A percentile compares a stretch with the other conserved stretches of the same genome.
Evolutionary conservation across 768 basidiomycete genomes (phyloP).

Genomic region (Tricholoma bakamatsutake): DNA sequence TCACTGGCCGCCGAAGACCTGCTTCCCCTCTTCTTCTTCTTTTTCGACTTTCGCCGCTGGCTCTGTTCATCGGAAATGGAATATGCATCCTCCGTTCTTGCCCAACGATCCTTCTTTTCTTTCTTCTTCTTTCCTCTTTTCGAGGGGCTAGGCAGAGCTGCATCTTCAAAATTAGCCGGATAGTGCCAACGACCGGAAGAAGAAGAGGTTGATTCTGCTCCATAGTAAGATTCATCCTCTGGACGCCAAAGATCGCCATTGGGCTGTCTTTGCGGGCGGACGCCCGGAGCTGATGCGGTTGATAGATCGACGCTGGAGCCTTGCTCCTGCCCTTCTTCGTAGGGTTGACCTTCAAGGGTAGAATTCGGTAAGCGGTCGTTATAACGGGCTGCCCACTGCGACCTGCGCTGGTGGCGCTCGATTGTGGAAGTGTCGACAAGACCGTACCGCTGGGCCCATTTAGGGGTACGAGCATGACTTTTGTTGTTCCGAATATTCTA

Average conservation of each 20-base stretch:
- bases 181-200: conserved; percentile 73
- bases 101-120: conserved; percentile 85
- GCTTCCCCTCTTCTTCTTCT: conserved; percentile 56
- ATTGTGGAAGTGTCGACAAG: conserved; percentile 79
- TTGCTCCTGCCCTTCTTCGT: conserved; percentile 76
- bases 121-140: conserved; percentile 56
- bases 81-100: conserved; percentile 82
- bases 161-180: conserved; percentile 79
- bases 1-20: conserved; percentile 36
- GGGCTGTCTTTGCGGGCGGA: conserved; percentile 27
- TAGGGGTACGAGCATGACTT: conserved; percentile 86
- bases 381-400: conserved; percentile 84
- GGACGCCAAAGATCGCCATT: conserved; percentile 65
- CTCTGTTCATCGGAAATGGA: conserved; percentile 40
- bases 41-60: conserved; percentile 54
- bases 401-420: conserved; percentile 71
- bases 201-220: conserved; percentile 29
- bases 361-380: conserved; percentile 73
- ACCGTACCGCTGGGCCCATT: conserved; percentile 90
- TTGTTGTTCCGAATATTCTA: conserved; percentile 97
- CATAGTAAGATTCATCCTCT: conserved; percentile 75
- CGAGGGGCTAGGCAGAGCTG: conserved; percentile 28
- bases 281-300: conserved; percentile 20
- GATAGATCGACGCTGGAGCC: conserved; percentile 37
- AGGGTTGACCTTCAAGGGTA: conserved; percentile 60